Conservation (phyloP, 305 asterid species). For the Rubia balearica region DNA sequence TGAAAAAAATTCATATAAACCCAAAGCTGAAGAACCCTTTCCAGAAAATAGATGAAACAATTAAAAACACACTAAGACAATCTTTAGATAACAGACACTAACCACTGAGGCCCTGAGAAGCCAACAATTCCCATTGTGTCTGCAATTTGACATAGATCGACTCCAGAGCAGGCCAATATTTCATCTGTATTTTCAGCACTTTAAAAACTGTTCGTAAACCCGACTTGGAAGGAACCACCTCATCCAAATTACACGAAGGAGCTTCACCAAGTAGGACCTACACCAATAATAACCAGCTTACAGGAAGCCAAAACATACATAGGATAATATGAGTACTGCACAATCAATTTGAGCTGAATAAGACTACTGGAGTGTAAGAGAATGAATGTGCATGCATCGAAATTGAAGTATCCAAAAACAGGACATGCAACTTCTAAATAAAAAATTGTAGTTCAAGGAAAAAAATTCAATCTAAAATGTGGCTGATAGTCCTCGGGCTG, state of each 20-base stretch:
- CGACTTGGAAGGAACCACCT: slow-evolving; percentile 52
- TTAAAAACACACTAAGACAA: not conserved
- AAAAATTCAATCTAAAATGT: not conserved
- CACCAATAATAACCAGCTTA: slow-evolving; percentile 26
- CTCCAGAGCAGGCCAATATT: slow-evolving; percentile 67
- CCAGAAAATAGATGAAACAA: not conserved
- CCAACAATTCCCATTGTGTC: slow-evolving; percentile 48
- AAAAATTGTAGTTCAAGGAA: not conserved
- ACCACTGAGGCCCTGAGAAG: slow-evolving; percentile 59
- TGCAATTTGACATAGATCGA: slow-evolving; percentile 40
- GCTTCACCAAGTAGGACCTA: slow-evolving; percentile 90
- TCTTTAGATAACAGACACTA: slow-evolving; percentile 31
- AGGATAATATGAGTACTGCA: slow-evolving; percentile 4
- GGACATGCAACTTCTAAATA: not conserved
- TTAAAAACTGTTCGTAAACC: slow-evolving; percentile 67
- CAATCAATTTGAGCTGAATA: not conserved
- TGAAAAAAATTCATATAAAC: not conserved
- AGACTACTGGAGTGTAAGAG: not conserved
- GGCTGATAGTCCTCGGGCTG: not conserved
- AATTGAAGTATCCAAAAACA: not conserved
- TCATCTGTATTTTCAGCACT: slow-evolving; percentile 64
- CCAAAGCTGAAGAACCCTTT: not conserved
- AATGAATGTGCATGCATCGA: not conserved
- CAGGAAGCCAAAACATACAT: slow-evolving; percentile 16
- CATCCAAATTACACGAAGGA: slow-evolving; percentile 35